Evolutionary conservation across 768 basidiomycete species (phyloP).

Genomic region (Phaeotremella skinneri): DNA sequence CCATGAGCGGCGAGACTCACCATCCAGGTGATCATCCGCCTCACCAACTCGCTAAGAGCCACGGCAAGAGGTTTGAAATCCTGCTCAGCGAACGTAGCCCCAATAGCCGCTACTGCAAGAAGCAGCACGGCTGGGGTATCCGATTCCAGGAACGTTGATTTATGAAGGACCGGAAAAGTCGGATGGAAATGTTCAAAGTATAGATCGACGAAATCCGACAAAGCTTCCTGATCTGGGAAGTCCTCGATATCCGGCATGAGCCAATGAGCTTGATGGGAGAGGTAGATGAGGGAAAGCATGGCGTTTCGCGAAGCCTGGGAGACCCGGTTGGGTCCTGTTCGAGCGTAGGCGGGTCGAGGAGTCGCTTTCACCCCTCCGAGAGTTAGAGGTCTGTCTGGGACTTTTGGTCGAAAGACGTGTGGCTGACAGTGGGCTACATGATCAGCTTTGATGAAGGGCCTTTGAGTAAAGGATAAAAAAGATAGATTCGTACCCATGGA

Average conservation of each 20-base stretch:
- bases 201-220: slow-evolving; percentile 43
- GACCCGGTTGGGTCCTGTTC: slow-evolving; percentile 11
- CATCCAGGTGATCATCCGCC: slow-evolving; percentile 44
- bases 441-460: not conserved
- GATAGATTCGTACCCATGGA: slow-evolving; percentile 31
- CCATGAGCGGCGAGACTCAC: slow-evolving; percentile 18
- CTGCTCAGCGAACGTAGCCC: slow-evolving; percentile 39
- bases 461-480: not conserved
- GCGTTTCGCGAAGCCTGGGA: slow-evolving; percentile 35
- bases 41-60: slow-evolving; percentile 39
- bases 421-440: slow-evolving; percentile 19
- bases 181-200: slow-evolving; percentile 47
- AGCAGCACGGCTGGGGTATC: slow-evolving; percentile 36
- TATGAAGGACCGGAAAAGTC: slow-evolving; percentile 38
- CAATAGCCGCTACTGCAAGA: slow-evolving; percentile 34
- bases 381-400: slow-evolving; percentile 38
- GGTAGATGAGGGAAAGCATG: slow-evolving; percentile 43
- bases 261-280: slow-evolving; percentile 41
- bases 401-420: slow-evolving; percentile 38
- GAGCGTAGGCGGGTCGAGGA: slow-evolving; percentile 19
- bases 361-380: slow-evolving; percentile 39
- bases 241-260: slow-evolving; percentile 40
- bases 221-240: slow-evolving; percentile 39
- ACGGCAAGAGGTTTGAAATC: slow-evolving; percentile 41
- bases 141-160: slow-evolving; percentile 23